These are phyloP conservation scores for Cochlearia excelsa DNA, from an alignment of 345 rosid genomes.

Conservation along the genomic window DNA sequence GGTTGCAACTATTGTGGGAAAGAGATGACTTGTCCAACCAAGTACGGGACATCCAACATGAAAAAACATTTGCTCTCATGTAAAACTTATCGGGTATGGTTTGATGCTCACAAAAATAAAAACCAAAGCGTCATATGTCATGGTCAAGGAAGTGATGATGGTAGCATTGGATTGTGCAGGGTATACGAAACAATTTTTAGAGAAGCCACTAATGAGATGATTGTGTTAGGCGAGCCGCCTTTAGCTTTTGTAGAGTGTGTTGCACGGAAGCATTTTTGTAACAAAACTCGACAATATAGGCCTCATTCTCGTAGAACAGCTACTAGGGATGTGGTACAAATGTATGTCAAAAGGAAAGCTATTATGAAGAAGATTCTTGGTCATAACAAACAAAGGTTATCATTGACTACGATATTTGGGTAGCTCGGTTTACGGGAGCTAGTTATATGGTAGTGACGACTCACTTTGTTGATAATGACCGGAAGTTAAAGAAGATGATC, in stretches of 20 bases:
- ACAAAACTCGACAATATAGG: neutral
- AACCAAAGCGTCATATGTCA: too few species aligned
- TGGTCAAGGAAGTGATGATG: too few species aligned
- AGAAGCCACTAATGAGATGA: neutral
- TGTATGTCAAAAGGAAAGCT: neutral
- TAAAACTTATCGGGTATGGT: too few species aligned
- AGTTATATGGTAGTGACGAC: neutral
- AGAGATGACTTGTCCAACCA: too few species aligned
- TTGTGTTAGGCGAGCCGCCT: neutral
- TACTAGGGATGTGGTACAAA: neutral
- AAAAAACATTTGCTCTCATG: too few species aligned
- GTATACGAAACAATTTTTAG: neutral
- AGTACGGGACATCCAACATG: too few species aligned
- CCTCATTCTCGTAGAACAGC: neutral
- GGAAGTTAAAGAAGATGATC: neutral
- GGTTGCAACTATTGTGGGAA: too few species aligned
- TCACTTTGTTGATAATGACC: neutral
- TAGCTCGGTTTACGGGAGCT: neutral
- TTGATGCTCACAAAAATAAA: too few species aligned
- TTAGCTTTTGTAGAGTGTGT: too few species aligned
- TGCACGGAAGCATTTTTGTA: neutral
- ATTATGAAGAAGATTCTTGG: neutral
- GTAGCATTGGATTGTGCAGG: too few species aligned
- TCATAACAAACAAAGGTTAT: neutral
- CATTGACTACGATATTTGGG: neutral